Base-by-base conservation (phyloP, 139 green algal genomes). In the Protoeuglena noctilucae region DNA sequence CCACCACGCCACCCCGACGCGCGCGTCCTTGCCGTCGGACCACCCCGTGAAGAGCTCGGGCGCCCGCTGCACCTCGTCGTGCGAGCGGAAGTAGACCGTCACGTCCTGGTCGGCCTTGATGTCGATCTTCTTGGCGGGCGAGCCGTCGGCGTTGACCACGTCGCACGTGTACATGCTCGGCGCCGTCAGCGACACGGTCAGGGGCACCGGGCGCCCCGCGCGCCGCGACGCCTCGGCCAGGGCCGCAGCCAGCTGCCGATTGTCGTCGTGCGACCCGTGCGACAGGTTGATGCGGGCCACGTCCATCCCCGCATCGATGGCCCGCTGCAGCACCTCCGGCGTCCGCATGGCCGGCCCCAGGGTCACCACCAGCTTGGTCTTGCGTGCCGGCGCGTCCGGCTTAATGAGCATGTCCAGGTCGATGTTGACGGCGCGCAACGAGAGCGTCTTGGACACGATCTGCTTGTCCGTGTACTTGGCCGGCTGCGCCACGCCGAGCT, bases 321-420 rank as follows among this genome's bases (percentile, higher is more conserved):
- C 40, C 54, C 28, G 40, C 58, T 70, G 58, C 58, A 71, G 24
- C 48, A 64, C 59, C 28, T 70, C 66, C 19, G 62, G 47, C 50
- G 26, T 52, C 12, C 60, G 39, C 29, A 30, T 66, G 0, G 61
- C 41, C 16, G 74, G 74, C n/a, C 77, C 77, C 12, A 85, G 51
- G 7, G 71, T 76, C 49, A 59, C 76, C 23, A 79, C 65, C 26
- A 88, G 66, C 63, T 87, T 84, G 43, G 80, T 87, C 48, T 77
- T 74, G 28, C 69, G 66, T 22, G 55, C 48, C 0, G 61, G 53
- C n/a, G 48, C 5, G 46, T 22, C 29, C 19, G 18, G 21, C 21
- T 48, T n/a, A 0, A 62, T 60, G 4, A 79, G 52, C 67, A 79
- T 73, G 52, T 62, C 40, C n/a, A 72, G 51, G 48, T 73, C 51